Evolutionary conservation across 2,329 filamentous ascomycete genomes (phyloP).

Genomic region (Aspergillus terreus): DNA sequence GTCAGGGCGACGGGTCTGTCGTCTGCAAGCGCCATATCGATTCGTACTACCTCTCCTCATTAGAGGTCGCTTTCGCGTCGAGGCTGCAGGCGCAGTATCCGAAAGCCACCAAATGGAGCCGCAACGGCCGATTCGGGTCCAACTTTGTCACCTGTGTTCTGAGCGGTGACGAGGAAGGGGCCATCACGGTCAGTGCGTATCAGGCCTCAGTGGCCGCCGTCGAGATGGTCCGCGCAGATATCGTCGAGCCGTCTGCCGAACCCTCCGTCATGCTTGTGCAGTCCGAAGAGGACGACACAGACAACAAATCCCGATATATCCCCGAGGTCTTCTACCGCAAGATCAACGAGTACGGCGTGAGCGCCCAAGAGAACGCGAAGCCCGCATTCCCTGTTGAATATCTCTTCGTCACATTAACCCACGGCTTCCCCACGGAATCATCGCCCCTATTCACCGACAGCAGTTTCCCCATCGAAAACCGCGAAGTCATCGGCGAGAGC

Average conservation of each 20-base stretch:
- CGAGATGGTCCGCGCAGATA: slow-evolving; percentile 93
- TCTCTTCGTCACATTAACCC: slow-evolving; percentile 89
- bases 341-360: slow-evolving; percentile 94
- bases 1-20: slow-evolving; percentile 76
- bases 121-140: slow-evolving; percentile 88
- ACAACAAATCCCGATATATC: slow-evolving; percentile 76
- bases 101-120: slow-evolving; percentile 93
- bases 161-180: slow-evolving; percentile 84
- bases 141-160: slow-evolving; percentile 96
- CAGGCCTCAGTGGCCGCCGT: slow-evolving; percentile 94
- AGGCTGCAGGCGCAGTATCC: slow-evolving; percentile 84
- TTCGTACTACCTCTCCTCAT: slow-evolving; percentile 88
- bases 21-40: slow-evolving; percentile 94
- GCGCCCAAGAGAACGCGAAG: slow-evolving; percentile 95
- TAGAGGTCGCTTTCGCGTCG: slow-evolving; percentile 86
- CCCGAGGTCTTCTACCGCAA: slow-evolving; percentile 95
- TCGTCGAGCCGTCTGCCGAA: slow-evolving; percentile 91
- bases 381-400: slow-evolving; percentile 96
- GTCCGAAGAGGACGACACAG: slow-evolving; percentile 72
- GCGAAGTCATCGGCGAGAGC: slow-evolving; percentile 77
- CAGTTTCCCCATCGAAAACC: slow-evolving; percentile 86
- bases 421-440: slow-evolving; percentile 83
- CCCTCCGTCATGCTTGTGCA: slow-evolving; percentile 92
- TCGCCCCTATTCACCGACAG: slow-evolving; percentile 69
- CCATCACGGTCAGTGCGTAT: slow-evolving; percentile 86